Percentiles rank a stretch among this genome's conserved stretches.
phyloP scores from a whole-genome alignment of 768 basidiomycete genomes.

The Amanita molliuscula region DNA sequence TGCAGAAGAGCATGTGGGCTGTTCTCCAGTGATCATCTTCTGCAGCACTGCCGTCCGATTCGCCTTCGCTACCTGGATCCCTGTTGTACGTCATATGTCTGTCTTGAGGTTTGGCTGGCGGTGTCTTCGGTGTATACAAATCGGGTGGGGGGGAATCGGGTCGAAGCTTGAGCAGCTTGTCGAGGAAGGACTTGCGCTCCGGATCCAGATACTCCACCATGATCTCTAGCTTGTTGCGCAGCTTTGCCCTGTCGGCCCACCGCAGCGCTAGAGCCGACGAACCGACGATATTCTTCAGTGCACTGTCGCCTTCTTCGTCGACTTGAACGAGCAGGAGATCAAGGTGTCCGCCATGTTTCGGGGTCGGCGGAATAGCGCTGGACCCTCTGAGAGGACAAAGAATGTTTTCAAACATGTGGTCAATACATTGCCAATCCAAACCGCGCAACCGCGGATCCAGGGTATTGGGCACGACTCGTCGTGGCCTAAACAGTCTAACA shows the following conservation, averaged over 20 bases:
- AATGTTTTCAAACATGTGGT: constrained; percentile 54
- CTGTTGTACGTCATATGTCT: constrained; percentile 1
- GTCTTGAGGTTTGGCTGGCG: constrained; percentile 8
- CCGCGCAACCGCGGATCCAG: constrained; percentile 38
- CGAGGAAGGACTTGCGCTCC: constrained; percentile 21
- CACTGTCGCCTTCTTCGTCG: constrained; percentile 32
- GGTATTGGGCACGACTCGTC: constrained; percentile 72
- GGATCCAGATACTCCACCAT: constrained; percentile 34
- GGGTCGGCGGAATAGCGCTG: background rate
- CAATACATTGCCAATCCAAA: constrained; percentile 68
- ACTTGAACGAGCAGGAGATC: constrained; percentile 9
- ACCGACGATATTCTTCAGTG: constrained; percentile 56
- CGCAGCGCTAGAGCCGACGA: constrained; percentile 32
- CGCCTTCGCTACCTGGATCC: constrained; percentile 20
- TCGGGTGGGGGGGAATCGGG: background rate
- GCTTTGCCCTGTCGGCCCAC: constrained; percentile 45
- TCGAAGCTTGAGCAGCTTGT: background rate
- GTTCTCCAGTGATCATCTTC: constrained; percentile 47
- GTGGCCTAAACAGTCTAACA: constrained; percentile 74
- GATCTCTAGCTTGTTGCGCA: constrained; percentile 31
- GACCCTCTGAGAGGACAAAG: constrained; percentile 23
- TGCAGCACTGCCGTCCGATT: constrained; percentile 22
- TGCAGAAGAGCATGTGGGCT: constrained; percentile 46
- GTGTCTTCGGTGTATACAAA: constrained; percentile 17
- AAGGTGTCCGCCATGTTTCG: background rate